Percentiles rank a stretch among this genome's conserved stretches.
Evolutionary conservation across 495 filamentous ascomycete species (phyloP).

Genomic region (Hyaloscypha finlandica): DNA sequence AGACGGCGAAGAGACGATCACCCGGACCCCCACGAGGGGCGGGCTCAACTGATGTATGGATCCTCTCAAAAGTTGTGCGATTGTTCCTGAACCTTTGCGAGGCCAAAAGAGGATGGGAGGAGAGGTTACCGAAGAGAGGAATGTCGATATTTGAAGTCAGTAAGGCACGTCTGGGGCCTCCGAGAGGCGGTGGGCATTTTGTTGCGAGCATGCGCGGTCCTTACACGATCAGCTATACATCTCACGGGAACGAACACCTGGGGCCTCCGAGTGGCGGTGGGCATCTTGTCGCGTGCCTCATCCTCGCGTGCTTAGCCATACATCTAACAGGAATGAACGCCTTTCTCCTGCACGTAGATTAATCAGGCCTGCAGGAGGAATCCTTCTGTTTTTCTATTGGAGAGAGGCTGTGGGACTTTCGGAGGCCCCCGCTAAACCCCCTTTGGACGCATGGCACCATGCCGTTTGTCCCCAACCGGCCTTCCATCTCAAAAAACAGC

Average conservation of each 20-base stretch:
- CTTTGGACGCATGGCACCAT: too few species aligned
- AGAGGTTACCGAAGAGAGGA: neutral
- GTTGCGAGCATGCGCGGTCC: too few species aligned
- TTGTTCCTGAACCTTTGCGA: neutral
- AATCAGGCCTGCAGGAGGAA: too few species aligned
- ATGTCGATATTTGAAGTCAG: neutral
- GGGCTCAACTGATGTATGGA: neutral
- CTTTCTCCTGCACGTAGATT: neutral
- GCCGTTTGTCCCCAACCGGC: too few species aligned
- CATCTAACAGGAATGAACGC: neutral
- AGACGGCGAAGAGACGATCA: neutral
- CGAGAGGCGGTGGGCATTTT: neutral
- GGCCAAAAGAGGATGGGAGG: neutral
- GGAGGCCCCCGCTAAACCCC: neutral
- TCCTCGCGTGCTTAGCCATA: neutral
- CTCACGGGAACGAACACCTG: too few species aligned
- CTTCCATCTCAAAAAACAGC: too few species aligned
- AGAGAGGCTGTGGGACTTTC: neutral
- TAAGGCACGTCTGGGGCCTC: neutral
- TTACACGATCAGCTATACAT: too few species aligned
- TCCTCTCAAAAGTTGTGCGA: neutral
- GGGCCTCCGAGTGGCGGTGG: too few species aligned
- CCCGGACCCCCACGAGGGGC: neutral
- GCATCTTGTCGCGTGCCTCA: neutral
- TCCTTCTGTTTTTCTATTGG: neutral